Conservation (phyloP, 1,139 yeast species). For the Meyerozyma smithsonii region DNA sequence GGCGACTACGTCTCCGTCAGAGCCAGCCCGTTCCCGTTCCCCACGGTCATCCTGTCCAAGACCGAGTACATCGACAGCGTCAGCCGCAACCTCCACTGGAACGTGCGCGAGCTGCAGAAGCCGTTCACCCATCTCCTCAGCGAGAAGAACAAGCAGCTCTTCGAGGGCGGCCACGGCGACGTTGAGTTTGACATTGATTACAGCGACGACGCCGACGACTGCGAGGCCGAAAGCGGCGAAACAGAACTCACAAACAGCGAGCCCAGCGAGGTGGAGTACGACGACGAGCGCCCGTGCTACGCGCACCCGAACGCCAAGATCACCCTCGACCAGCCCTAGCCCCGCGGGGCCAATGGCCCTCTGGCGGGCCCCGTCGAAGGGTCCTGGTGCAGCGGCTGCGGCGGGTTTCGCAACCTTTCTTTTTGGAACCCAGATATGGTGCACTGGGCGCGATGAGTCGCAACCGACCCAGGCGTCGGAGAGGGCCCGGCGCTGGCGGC, state of each 20-base stretch:
- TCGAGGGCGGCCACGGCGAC: constrained; percentile 13
- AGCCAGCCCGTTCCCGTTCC: constrained; percentile 81
- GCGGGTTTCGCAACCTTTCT: background rate
- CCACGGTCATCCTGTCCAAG: constrained; percentile 70
- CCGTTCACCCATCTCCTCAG: constrained; percentile 58
- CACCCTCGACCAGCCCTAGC: constrained; percentile 13
- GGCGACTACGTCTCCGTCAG: constrained; percentile 77
- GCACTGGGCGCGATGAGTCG: background rate
- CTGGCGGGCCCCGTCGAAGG: too few species aligned
- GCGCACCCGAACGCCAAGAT: constrained; percentile 40
- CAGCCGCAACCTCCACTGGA: constrained; percentile 82
- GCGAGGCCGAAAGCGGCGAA: background rate
- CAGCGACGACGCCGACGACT: constrained; percentile 1
- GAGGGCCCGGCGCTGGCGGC: too few species aligned
- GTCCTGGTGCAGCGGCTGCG: constrained; percentile 7
- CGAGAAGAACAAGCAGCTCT: constrained; percentile 39
- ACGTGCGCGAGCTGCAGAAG: constrained; percentile 74
- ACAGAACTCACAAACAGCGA: background rate
- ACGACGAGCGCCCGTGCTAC: constrained; percentile 32
- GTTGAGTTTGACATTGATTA: constrained; percentile 3
- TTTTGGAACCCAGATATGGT: background rate
- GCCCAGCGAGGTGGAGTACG: constrained; percentile 1
- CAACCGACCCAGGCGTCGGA: too few species aligned
- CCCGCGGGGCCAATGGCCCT: too few species aligned
- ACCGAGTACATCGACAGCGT: constrained; percentile 83